Percentiles rank a stretch among this genome's conserved stretches.
phyloP scores from a whole-genome alignment of 2,329 filamentous ascomycete genomes.

The Bipolaris zeicola region DNA sequence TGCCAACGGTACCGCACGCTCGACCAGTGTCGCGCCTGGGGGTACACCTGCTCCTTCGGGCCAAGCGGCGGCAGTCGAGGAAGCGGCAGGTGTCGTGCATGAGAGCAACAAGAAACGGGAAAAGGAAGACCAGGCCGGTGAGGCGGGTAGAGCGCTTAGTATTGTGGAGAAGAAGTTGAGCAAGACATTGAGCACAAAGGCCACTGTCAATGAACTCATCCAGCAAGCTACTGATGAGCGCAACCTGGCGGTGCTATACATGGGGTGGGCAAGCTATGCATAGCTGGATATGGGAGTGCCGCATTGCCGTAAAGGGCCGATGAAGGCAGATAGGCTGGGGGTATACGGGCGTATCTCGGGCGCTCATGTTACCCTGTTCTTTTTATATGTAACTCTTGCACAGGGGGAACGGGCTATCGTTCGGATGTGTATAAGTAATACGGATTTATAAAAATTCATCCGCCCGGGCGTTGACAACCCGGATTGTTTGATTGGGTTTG shows the following conservation, averaged over 20 bases:
- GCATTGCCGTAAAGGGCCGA: background rate
- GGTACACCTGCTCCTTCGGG: constrained; percentile 39
- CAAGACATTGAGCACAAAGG: constrained; percentile 90
- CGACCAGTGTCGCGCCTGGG: constrained; percentile 37
- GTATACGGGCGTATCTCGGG: constrained; percentile 1
- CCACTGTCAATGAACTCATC: constrained; percentile 95
- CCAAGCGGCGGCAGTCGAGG: constrained; percentile 24
- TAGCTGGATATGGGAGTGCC: background rate
- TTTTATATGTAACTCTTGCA: background rate
- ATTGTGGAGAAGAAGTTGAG: constrained; percentile 95
- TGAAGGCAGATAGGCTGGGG: background rate
- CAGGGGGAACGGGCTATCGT: background rate
- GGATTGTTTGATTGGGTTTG: background rate
- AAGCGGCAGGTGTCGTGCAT: constrained; percentile 28
- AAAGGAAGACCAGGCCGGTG: constrained; percentile 66
- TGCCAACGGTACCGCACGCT: constrained; percentile 39
- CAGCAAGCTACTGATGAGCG: constrained; percentile 92
- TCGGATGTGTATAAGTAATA: constrained; percentile 1
- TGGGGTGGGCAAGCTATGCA: constrained; percentile 48
- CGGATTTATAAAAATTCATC: background rate
- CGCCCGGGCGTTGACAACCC: background rate
- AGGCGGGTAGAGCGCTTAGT: constrained; percentile 88
- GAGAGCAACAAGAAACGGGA: constrained; percentile 50
- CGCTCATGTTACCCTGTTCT: background rate
- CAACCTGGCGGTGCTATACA: constrained; percentile 84